phyloP scores from a whole-genome alignment of 2,329 filamentous ascomycete genomes.

The Arthrobotrys pseudoclavata region DNA sequence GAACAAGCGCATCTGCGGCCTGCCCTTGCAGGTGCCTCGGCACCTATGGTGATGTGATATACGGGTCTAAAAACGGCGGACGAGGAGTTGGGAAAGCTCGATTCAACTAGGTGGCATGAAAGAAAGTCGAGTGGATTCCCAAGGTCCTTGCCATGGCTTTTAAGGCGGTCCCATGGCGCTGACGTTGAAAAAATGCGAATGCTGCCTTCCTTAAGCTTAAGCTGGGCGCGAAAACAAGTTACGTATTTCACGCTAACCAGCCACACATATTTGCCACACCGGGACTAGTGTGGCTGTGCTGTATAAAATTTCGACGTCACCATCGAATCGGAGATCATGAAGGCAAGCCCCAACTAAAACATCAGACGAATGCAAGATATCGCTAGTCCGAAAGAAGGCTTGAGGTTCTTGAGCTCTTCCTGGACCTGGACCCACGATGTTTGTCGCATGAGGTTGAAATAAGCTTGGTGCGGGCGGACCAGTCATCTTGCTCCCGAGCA shows the following conservation, averaged over 20 bases:
- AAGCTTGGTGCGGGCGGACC: slow-evolving; percentile 59
- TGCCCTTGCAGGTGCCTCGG: slow-evolving; percentile 19
- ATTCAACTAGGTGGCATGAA: slow-evolving; percentile 29
- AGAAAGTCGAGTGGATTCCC: slow-evolving; percentile 4
- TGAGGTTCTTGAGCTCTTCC: slow-evolving; percentile 36
- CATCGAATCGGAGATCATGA: slow-evolving; percentile 28
- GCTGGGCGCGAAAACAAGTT: slow-evolving; percentile 42
- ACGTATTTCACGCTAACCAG: slow-evolving; percentile 51
- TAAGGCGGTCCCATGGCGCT: slow-evolving; percentile 31
- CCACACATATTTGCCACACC: slow-evolving; percentile 51
- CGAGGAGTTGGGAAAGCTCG: background rate
- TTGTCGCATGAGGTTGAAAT: slow-evolving; percentile 60
- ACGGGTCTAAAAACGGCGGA: slow-evolving; percentile 6
- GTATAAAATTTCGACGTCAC: slow-evolving; percentile 29
- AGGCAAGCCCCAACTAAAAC: slow-evolving; percentile 28
- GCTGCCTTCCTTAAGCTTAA: slow-evolving; percentile 26
- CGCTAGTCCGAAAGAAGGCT: slow-evolving; percentile 36
- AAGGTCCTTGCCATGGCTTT: slow-evolving; percentile 52
- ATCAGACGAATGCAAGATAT: slow-evolving; percentile 43
- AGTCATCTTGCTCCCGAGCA: slow-evolving; percentile 58
- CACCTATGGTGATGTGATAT: slow-evolving; percentile 18
- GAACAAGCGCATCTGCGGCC: slow-evolving; percentile 83
- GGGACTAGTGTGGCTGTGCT: slow-evolving; percentile 49
- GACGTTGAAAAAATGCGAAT: slow-evolving; percentile 34
- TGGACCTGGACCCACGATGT: slow-evolving; percentile 49